phyloP scores from a whole-genome alignment of 768 basidiomycete species.

The Boletus huronensis region DNA sequence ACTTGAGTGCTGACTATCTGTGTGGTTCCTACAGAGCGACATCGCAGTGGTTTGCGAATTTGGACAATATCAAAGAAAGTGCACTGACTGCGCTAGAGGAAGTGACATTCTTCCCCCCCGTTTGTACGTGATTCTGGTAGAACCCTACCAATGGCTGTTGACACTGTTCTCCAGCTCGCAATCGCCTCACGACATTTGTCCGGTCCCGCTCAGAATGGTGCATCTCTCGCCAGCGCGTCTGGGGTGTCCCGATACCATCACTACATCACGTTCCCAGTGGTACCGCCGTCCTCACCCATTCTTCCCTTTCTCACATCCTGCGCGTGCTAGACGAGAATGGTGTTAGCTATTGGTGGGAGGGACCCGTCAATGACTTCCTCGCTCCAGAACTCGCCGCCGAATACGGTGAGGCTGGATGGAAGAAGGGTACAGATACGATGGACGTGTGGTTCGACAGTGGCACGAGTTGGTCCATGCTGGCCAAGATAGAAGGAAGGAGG shows the following conservation, averaged over 20 bases:
- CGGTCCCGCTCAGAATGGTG: conserved; percentile 95
- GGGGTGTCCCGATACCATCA: conserved; percentile 96
- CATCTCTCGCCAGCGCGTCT: conserved; percentile 94
- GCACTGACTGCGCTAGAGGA: conserved; percentile 66
- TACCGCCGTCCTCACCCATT: conserved; percentile 58
- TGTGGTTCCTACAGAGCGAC: conserved; percentile 58
- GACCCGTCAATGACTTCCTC: conserved; percentile 78
- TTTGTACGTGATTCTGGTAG: conserved; percentile 49
- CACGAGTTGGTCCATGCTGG: conserved; percentile 85
- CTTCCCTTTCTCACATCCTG: conserved; percentile 73
- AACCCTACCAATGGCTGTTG: neutral
- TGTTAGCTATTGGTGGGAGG: conserved; percentile 89
- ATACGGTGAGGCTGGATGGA: conserved; percentile 50
- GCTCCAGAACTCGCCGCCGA: conserved; percentile 52
- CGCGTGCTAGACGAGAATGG: conserved; percentile 69
- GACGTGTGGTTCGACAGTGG: conserved; percentile 99
- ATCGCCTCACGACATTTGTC: conserved; percentile 85
- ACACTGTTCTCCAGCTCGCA: conserved; percentile 54
- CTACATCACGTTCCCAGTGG: conserved; percentile 65
- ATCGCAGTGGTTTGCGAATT: conserved; percentile 96
- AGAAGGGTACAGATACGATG: conserved; percentile 91
- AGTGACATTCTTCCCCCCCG: conserved; percentile 73
- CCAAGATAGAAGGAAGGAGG: conserved; percentile 35
- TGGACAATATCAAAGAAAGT: conserved; percentile 75
- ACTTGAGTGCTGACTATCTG: neutral